Percentiles rank a stretch among this genome's conserved stretches.
These are phyloP conservation scores for Chytriomyces confervae DNA, from an alignment of 192 early-diverging fungal species.

Conservation along the genomic window DNA sequence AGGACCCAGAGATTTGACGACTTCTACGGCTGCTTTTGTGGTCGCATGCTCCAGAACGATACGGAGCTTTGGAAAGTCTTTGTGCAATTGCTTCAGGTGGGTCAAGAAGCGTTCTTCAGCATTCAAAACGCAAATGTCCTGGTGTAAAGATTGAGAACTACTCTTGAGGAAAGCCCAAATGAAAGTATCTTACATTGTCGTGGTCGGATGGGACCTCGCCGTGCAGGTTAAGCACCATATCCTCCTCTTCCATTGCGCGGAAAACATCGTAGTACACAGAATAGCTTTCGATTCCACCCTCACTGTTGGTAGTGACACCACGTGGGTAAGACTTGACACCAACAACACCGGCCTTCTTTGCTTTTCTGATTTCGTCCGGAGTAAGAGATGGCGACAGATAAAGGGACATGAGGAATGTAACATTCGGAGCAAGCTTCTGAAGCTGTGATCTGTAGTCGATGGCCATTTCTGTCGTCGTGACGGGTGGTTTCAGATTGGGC, in stretches of 20 bases:
- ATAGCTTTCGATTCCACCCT: conserved; percentile 91
- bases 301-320: conserved; percentile 94
- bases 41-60: conserved; percentile 99
- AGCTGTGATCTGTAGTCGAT: conserved; percentile 82
- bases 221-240: conserved; percentile 94
- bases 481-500: conserved; percentile 94
- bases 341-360: conserved; percentile 80
- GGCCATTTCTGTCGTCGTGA: conserved; percentile 86
- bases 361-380: conserved; percentile 85
- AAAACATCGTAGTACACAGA: conserved; percentile 91
- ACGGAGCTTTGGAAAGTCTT: conserved; percentile 88
- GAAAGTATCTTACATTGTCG: conserved; percentile 56
- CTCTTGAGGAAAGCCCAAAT: neutral
- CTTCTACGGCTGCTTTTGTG: conserved; percentile 89
- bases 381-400: conserved; percentile 89
- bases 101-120: conserved; percentile 92
- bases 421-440: conserved; percentile 78
- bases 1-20: conserved; percentile 86
- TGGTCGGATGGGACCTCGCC: conserved; percentile 91
- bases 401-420: conserved; percentile 92
- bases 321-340: conserved; percentile 51
- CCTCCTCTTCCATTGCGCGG: conserved; percentile 90
- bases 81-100: conserved; percentile 83
- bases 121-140: conserved; percentile 93
- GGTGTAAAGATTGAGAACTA: neutral